A percentile compares a stretch with the other conserved stretches of the same genome.
These are phyloP conservation scores for Starmerella apicola DNA, from an alignment of 805 yeast species.

Conservation along the genomic window DNA sequence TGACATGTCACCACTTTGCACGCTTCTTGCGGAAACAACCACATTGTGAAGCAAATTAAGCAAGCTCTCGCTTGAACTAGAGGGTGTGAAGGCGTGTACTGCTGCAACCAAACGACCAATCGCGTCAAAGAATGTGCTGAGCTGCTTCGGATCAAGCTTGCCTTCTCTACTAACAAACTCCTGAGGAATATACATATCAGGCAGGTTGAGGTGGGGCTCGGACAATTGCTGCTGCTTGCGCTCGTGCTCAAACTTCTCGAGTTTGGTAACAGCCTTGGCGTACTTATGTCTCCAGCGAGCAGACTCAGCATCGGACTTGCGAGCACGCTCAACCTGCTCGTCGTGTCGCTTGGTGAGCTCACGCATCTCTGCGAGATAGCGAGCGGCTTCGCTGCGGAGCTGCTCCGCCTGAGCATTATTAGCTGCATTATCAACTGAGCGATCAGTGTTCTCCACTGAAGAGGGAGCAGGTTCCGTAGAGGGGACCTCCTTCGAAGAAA, in stretches of 20 bases:
- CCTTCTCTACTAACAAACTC: constrained; percentile 20
- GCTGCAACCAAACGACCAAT: background rate
- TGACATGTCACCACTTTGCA: constrained; percentile 10
- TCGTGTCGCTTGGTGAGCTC: constrained; percentile 24
- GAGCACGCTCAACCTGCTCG: constrained; percentile 21
- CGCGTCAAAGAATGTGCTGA: constrained; percentile 23
- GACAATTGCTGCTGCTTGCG: constrained; percentile 10
- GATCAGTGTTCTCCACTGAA: too few species aligned
- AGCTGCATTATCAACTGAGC: too few species aligned
- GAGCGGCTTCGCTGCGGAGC: constrained; percentile 29
- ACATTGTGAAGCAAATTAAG: constrained; percentile 27
- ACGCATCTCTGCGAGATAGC: constrained; percentile 30
- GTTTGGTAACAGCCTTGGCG: constrained; percentile 24
- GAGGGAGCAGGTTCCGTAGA: too few species aligned
- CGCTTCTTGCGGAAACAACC: constrained; percentile 25
- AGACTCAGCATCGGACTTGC: constrained; percentile 26
- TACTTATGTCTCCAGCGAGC: constrained; percentile 28
- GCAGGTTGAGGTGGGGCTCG: too few species aligned
- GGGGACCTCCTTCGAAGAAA: too few species aligned
- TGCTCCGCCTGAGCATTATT: too few species aligned
- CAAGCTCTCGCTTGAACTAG: constrained; percentile 17
- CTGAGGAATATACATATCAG: constrained; percentile 14
- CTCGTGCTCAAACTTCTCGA: too few species aligned
- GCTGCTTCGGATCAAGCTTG: constrained; percentile 19
- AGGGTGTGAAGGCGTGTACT: background rate